Percentiles rank a stretch among this genome's conserved stretches.
Conservation (phyloP, 2,329 filamentous ascomycete species). For the Colletotrichum lindemuthianum region DNA sequence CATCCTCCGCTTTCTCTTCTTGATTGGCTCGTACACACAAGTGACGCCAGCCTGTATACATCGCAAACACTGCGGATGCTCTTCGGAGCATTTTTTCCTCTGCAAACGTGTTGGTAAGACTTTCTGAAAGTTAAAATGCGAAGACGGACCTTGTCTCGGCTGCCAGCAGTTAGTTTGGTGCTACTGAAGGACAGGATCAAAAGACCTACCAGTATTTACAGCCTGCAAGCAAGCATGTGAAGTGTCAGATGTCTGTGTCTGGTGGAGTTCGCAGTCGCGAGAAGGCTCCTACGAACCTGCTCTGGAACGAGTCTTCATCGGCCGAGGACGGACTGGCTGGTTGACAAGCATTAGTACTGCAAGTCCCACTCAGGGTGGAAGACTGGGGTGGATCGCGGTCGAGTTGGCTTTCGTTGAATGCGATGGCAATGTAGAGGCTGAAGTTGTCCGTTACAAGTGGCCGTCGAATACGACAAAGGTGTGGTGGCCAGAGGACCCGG, state of each 20-base stretch:
- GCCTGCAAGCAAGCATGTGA: not conserved
- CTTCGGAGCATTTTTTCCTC: conserved; percentile 37
- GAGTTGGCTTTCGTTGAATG: too few species aligned
- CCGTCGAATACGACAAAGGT: not conserved
- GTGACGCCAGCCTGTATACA: conserved; percentile 33
- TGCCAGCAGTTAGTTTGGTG: conserved; percentile 13
- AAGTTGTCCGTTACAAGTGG: not conserved
- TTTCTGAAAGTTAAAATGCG: not conserved
- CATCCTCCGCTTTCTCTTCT: conserved; percentile 34
- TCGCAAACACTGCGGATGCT: conserved; percentile 33
- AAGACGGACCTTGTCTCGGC: conserved; percentile 35
- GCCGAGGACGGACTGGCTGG: conserved; percentile 33
- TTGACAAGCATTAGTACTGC: conserved; percentile 33
- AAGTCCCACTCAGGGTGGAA: not conserved
- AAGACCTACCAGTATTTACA: conserved; percentile 36
- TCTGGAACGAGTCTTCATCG: conserved; percentile 36
- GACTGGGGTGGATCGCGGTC: not conserved
- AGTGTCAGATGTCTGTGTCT: conserved; percentile 16
- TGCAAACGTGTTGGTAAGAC: conserved; percentile 4
- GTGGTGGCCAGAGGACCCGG: not conserved
- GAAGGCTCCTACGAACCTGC: conserved; percentile 32
- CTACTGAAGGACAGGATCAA: too few species aligned
- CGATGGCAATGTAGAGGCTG: too few species aligned
- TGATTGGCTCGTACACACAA: conserved; percentile 36
- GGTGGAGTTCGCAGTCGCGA: not conserved